Base-by-base conservation (phyloP, 148 eudicot species). In the Cornus florida region DNA sequence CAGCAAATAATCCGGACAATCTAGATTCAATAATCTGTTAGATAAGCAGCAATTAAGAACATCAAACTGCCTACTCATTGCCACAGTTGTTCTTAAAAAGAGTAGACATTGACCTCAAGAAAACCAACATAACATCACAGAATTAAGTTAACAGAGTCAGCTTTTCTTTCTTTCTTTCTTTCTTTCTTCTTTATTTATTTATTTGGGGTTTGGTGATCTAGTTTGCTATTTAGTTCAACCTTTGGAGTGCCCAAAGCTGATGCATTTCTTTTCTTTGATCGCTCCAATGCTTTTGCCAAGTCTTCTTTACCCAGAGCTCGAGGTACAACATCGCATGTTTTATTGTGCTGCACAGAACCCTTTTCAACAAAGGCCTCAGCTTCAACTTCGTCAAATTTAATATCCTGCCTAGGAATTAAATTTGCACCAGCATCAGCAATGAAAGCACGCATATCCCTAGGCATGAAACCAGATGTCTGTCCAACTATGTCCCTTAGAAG, bases 231-330 rank as follows among this genome's bases (percentile, higher is more conserved):
- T 35, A 35, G 38, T 35, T 43, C 48, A 43, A 95, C 99, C 98
- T 96, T 94, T 35, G 98, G 99, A 60, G 99, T 93, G 62, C 99
- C 99, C 83, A 96, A 87, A 22, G 98, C 97, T 53, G 98, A 87
- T 75, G 98, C 98, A 74, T 88, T 94, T 84, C 97, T 89, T 87
- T 89, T 93, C 89, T 93, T 96, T 70, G 96, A 91, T 69, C 89
- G 89, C 48, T 93, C 97, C 81, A 96, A 82, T 75, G 97, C 93
- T 82, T 87, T 89, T 28, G 82, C 76, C 72, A 96, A 72, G 74
- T 90, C 90, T 75, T 90, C 93, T 86, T 91, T 90, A 72, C 85
- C 81, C 43, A 87, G 86, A 81, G 64, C 68, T 67, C 66, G 75
- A 73, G 84, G 85, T 77, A 43, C 81, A 57, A 77, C 84, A 84